phyloP scores from a whole-genome alignment of 2,329 filamentous ascomycete species.

The Neonectria magnoliae region DNA sequence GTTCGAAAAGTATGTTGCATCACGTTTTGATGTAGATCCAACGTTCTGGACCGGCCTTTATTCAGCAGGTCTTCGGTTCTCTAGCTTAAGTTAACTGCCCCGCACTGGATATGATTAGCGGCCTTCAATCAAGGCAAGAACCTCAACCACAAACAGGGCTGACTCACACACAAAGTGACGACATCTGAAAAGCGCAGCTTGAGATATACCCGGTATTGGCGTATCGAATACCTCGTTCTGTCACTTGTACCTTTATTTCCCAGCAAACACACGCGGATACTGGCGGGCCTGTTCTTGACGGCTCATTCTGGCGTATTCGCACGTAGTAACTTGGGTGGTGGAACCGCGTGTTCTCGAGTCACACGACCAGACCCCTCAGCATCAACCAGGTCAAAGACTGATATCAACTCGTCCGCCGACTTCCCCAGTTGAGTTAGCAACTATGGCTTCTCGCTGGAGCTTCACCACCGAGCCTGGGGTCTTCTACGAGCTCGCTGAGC shows the following conservation, averaged over 20 bases:
- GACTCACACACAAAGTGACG: not conserved
- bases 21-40: not conserved
- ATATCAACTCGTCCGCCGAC: not conserved
- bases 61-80: not conserved
- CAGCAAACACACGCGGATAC: not conserved
- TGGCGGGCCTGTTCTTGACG: not conserved
- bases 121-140: not conserved
- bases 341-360: not conserved
- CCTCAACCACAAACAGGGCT: not conserved
- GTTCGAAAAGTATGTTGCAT: not conserved
- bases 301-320: not conserved
- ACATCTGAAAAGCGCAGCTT: not conserved
- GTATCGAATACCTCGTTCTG: no score
- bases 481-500: slow-evolving; percentile 57
- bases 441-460: slow-evolving; percentile 36
- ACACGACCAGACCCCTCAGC: slow-evolving; percentile 5
- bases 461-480: slow-evolving; percentile 41
- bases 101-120: not conserved
- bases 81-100: not conserved
- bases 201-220: not conserved
- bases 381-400: not conserved
- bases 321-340: not conserved
- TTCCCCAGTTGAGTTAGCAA: not conserved
- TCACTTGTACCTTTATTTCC: no score
- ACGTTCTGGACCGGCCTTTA: not conserved